Conservation (phyloP, 2,329 filamentous ascomycete genomes). For the Sphaerulina vaccinii region DNA sequence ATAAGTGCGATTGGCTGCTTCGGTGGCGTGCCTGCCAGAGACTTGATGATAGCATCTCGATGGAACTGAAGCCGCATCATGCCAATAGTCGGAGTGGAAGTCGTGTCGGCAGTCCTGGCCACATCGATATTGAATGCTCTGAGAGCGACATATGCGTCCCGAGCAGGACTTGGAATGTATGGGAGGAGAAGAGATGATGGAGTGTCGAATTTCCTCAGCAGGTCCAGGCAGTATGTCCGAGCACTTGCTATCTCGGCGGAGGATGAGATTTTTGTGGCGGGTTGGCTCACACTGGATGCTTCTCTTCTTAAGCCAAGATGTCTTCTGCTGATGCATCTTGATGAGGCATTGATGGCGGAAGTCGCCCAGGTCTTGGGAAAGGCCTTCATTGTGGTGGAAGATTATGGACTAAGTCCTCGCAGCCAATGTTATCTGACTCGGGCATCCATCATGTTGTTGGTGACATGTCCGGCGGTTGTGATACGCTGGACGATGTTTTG, state of each 20-base stretch:
- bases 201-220: slow-evolving; percentile 76
- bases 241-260: slow-evolving; percentile 53
- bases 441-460: background rate
- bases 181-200: slow-evolving; percentile 82
- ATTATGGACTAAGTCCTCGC: background rate
- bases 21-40: slow-evolving; percentile 74
- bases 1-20: slow-evolving; percentile 89
- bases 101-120: slow-evolving; percentile 82
- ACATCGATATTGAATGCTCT: slow-evolving; percentile 92
- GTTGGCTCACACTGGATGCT: slow-evolving; percentile 27
- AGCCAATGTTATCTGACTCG: background rate
- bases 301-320: slow-evolving; percentile 15
- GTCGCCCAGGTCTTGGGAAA: slow-evolving; percentile 4
- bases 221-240: slow-evolving; percentile 57
- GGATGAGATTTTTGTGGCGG: slow-evolving; percentile 28
- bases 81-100: slow-evolving; percentile 83
- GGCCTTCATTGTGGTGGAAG: slow-evolving; percentile 3
- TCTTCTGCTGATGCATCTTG: slow-evolving; percentile 5
- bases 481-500: background rate
- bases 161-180: slow-evolving; percentile 73
- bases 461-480: background rate
- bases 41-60: slow-evolving; percentile 77
- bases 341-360: background rate
- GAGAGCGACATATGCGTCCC: slow-evolving; percentile 84
- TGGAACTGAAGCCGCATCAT: slow-evolving; percentile 93